A percentile compares a stretch with the other conserved stretches of the same genome.
These are phyloP conservation scores for Boletus fagicola DNA, from an alignment of 768 basidiomycete species.

Conservation along the genomic window DNA sequence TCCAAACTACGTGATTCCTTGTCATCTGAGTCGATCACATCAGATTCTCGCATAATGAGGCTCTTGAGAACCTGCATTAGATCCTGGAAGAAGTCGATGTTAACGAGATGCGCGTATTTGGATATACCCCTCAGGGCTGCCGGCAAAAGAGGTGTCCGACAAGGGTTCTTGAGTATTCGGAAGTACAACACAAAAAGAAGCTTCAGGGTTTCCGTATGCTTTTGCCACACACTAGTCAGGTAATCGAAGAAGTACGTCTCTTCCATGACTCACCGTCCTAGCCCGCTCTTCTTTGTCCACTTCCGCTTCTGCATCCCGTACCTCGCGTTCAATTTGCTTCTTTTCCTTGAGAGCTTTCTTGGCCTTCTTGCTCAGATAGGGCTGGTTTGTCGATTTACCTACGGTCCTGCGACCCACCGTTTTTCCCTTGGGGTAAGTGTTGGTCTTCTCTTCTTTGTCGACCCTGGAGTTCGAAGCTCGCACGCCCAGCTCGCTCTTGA, in stretches of 20 bases:
- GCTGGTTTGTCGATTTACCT: constrained; percentile 56
- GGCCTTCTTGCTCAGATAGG: constrained; percentile 90
- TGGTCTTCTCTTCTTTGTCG: constrained; percentile 50
- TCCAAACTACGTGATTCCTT: constrained; percentile 29
- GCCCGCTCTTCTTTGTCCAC: constrained; percentile 90
- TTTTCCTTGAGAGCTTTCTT: constrained; percentile 83
- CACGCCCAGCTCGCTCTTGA: constrained; percentile 81
- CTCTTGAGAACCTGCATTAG: constrained; percentile 82
- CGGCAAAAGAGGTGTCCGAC: constrained; percentile 74
- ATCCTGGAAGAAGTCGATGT: constrained; percentile 98
- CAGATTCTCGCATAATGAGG: constrained; percentile 56
- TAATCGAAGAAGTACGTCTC: constrained; percentile 5
- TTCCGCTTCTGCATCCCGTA: constrained; percentile 92
- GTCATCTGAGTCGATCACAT: constrained; percentile 41
- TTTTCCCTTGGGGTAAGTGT: constrained; percentile 39
- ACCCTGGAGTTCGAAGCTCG: constrained; percentile 70
- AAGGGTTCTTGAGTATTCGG: constrained; percentile 85
- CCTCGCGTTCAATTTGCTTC: constrained; percentile 87
- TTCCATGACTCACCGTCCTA: constrained; percentile 57
- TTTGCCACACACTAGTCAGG: constrained; percentile 23
- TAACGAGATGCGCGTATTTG: constrained; percentile 93
- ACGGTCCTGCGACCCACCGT: constrained; percentile 45
- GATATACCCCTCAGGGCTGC: constrained; percentile 90
- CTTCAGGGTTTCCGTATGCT: constrained; percentile 99
- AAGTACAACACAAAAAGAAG: constrained; percentile 97